phyloP scores from a whole-genome alignment of 2,329 filamentous ascomycete species.

The Diaporthe sp. region DNA sequence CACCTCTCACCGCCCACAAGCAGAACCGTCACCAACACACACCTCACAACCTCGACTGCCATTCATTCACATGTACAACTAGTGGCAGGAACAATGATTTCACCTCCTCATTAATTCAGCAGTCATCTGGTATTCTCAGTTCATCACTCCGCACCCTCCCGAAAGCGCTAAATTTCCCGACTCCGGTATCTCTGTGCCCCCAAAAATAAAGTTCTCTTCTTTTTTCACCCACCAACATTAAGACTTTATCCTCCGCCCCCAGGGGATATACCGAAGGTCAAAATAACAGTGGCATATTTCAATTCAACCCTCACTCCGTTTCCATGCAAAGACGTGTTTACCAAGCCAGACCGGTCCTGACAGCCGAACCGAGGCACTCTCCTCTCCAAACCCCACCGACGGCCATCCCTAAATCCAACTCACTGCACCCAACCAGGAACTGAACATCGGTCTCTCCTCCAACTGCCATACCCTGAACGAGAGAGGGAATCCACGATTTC shows the following conservation, averaged over 20 bases:
- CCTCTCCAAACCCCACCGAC: not conserved
- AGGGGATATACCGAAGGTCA: conserved; percentile 2
- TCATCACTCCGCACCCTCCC: not conserved
- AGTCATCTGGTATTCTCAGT: conserved; percentile 3
- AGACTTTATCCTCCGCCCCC: not conserved
- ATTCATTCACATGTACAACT: not conserved
- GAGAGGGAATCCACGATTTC: not conserved
- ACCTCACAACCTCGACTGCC: not conserved
- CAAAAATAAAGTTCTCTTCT: not conserved
- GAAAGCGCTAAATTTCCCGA: not conserved
- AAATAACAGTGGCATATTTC: conserved; percentile 7
- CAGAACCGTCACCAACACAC: no score
- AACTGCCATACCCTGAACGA: not conserved
- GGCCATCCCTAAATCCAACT: not conserved
- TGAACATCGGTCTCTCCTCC: not conserved
- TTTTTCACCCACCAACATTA: not conserved
- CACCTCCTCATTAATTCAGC: conserved; percentile 12
- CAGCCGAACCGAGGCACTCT: not conserved
- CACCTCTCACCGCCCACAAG: no score
- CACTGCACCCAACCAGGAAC: not conserved
- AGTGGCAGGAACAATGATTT: not conserved
- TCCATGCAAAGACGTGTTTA: conserved; percentile 17
- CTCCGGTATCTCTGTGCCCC: conserved; percentile 5
- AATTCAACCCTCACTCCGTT: conserved; percentile 17
- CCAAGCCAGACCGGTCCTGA: not conserved